Conservation (phyloP, 2,329 filamentous ascomycete genomes). For the Massarina eburnea region DNA sequence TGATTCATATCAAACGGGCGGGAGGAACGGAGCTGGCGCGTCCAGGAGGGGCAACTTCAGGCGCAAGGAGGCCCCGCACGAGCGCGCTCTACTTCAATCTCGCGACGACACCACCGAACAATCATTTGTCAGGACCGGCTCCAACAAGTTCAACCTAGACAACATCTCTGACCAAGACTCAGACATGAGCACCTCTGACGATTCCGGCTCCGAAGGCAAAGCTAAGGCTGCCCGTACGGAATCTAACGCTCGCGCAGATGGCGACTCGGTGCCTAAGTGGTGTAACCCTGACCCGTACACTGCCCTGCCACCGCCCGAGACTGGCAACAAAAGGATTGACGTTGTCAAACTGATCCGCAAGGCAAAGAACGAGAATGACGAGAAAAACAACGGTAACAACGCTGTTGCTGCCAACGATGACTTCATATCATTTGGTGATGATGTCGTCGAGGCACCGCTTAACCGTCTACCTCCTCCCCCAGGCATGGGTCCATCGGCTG, state of each 20-base stretch:
- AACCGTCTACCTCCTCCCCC: slow-evolving; percentile 13
- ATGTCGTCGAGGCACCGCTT: slow-evolving; percentile 50
- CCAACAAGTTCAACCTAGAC: slow-evolving; percentile 44
- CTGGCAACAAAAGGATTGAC: slow-evolving; percentile 74
- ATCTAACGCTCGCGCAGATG: slow-evolving; percentile 23
- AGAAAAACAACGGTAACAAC: slow-evolving; percentile 56
- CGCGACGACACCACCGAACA: slow-evolving; percentile 49
- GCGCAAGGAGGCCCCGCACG: slow-evolving; percentile 41
- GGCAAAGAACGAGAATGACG: slow-evolving; percentile 65
- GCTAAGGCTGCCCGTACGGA: slow-evolving; percentile 28
- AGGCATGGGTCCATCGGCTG: slow-evolving; percentile 7
- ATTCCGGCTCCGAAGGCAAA: slow-evolving; percentile 18
- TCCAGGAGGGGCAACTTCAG: slow-evolving; percentile 18
- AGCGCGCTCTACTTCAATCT: slow-evolving; percentile 48
- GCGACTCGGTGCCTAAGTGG: slow-evolving; percentile 69
- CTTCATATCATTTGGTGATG: slow-evolving; percentile 83
- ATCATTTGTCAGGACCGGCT: slow-evolving; percentile 44
- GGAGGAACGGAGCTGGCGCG: slow-evolving; percentile 20
- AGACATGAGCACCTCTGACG: slow-evolving; percentile 29
- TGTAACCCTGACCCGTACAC: slow-evolving; percentile 96
- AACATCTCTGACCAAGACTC: slow-evolving; percentile 44
- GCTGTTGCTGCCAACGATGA: slow-evolving; percentile 61
- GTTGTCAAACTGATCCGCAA: slow-evolving; percentile 92
- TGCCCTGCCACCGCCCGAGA: slow-evolving; percentile 75
- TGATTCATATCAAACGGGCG: slow-evolving; percentile 4